Evolutionary conservation across 371 early-diverging fungal species (phyloP), one percentile per base, ranked within the genome.

Genomic region (Mucor racemosus): DNA sequence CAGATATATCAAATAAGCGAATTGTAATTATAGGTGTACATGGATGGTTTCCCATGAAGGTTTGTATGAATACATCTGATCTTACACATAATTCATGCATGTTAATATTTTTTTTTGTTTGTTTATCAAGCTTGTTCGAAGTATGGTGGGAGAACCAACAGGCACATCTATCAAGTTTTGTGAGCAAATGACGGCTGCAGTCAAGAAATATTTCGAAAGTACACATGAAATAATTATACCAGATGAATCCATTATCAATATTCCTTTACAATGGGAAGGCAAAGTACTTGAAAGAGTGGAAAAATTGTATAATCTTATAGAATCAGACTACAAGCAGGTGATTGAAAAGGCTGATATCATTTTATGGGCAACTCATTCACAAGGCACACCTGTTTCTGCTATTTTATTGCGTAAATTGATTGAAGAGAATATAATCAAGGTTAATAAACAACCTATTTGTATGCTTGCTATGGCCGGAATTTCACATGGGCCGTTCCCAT

Each of bases 221-320:
- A 60, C 71, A 34, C 86, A 92, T 70, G 81, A 80, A 19, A 77
- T 90, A 31, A 71, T 73, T 1, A 65, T 90, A 11, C 76, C 84
- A 1, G 80, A 77, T 31, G 79, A 84, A 41, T 76, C 82, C 3
- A 78, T 97, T 35, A 90, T 90, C 1, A 65, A 80, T 21, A 94
- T 97, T 46, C 93, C 97, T 8, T 79, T 97, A n/a, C 88, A 90
- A 42, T 94, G 95, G 34, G 95, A 95, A 73, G 97, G 97, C 31
- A 94, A 89, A 59, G 92, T 96, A 8, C 81, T 90, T 67, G 86
- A 92, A n/a, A 84, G 97, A 21, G 92, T 95, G 6, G 87, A 91
- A 8, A 74, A 88, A 38, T 76, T 96, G 19, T 88, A 91, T 65
- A 75, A 94, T 10, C 59, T 90, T 31, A 65, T 78, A 19, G 79